Evolutionary conservation across 352 stramenopile species (phyloP).

Genomic region (Pythium phragmitis): DNA sequence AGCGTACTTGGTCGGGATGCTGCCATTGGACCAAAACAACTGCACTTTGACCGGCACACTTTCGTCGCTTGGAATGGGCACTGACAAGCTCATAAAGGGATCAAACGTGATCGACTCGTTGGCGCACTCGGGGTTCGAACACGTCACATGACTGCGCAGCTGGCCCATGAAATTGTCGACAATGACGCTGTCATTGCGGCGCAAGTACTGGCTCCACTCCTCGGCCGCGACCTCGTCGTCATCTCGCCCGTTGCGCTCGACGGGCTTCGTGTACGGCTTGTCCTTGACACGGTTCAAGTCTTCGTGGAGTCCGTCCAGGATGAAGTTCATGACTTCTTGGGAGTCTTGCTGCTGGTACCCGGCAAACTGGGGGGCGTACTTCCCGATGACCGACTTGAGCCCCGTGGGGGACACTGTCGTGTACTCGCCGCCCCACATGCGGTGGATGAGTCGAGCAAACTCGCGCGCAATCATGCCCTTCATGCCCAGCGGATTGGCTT

Average conservation of each 20-base stretch:
- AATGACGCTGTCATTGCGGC: conserved; percentile 91
- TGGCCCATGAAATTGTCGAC: conserved; percentile 91
- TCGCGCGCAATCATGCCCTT: conserved; percentile 93
- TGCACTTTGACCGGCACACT: conserved; percentile 54
- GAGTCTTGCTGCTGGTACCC: conserved; percentile 91
- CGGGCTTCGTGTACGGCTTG: conserved; percentile 77
- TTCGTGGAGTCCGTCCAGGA: conserved; percentile 91
- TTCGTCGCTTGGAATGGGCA: conserved; percentile 83
- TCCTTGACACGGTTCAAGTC: conserved; percentile 87
- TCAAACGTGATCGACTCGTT: conserved; percentile 89
- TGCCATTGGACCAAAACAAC: conserved; percentile 69
- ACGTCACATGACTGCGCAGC: conserved; percentile 86
- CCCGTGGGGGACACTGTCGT: conserved; percentile 70
- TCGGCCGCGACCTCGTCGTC: conserved; percentile 72
- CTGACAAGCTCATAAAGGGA: conserved; percentile 87
- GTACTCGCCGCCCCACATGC: conserved; percentile 94
- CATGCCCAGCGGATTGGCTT: conserved; percentile 93
- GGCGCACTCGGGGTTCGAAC: conserved; percentile 65
- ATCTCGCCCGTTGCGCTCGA: conserved; percentile 68
- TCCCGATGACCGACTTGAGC: conserved; percentile 83
- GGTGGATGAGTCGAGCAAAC: conserved; percentile 93
- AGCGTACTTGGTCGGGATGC: conserved; percentile 76
- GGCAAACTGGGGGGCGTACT: conserved; percentile 88
- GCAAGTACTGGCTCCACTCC: conserved; percentile 84
- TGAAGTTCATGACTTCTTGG: conserved; percentile 92